Percentiles rank a stretch among this genome's conserved stretches.
These are phyloP conservation scores for Alectoria sarmentosa DNA, from an alignment of 495 filamentous ascomycete genomes.

Conservation along the genomic window DNA sequence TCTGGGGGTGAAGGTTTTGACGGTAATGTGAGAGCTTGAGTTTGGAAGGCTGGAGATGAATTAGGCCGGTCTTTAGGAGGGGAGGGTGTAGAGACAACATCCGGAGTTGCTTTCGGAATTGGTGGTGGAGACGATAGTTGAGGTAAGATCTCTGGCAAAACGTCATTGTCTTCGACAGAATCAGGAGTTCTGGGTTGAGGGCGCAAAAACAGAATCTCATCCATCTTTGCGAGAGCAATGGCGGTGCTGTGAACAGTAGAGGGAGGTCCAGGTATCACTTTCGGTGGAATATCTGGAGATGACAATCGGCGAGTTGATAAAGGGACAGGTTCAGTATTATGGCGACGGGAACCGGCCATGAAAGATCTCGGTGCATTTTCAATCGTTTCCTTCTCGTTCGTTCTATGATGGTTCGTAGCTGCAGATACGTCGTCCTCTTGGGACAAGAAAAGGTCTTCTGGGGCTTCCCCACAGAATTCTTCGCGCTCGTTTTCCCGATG, in stretches of 20 bases:
- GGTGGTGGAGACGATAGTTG: neutral
- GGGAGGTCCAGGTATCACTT: conserved; percentile 1
- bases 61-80: neutral
- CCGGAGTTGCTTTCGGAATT: neutral
- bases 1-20: neutral
- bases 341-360: neutral
- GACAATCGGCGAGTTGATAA: neutral
- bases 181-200: neutral
- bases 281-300: neutral
- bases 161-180: neutral
- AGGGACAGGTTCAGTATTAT: neutral
- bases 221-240: conserved; percentile 17
- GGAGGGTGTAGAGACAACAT: neutral
- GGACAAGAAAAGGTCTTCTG: conserved; percentile 1
- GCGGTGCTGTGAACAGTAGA: conserved; percentile 7
- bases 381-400: neutral
- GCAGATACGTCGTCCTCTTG: neutral
- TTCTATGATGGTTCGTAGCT: neutral
- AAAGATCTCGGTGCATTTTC: neutral
- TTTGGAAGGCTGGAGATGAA: conserved; percentile 7
- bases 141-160: neutral
- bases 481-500: neutral
- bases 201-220: conserved; percentile 13
- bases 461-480: neutral
- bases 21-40: neutral